Evolutionary conservation across 768 basidiomycete genomes (phyloP).

Genomic region (Albatrellus ellisii): DNA sequence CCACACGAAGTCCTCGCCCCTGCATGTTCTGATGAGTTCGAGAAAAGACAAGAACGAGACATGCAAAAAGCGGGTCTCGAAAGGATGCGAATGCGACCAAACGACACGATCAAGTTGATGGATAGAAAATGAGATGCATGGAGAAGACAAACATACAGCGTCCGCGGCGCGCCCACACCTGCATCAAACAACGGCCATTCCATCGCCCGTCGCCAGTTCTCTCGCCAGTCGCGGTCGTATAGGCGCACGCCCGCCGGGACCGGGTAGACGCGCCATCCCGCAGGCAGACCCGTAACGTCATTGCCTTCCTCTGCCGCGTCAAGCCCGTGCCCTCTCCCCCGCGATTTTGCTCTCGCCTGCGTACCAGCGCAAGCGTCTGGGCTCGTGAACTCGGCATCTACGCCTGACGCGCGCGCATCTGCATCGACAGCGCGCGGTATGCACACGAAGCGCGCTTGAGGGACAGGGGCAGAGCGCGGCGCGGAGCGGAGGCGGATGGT

Average conservation of each 20-base stretch:
- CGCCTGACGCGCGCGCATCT: slow-evolving; percentile 4
- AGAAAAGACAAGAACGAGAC: no score
- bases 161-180: not conserved
- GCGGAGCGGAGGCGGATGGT: not conserved
- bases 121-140: no score
- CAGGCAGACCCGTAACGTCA: no score
- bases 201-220: slow-evolving; percentile 11
- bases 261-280: slow-evolving; percentile 3
- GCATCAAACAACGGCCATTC: slow-evolving; percentile 5
- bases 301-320: no score
- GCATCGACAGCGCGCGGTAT: slow-evolving; percentile 2
- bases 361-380: not conserved
- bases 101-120: no score
- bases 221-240: slow-evolving; percentile 14
- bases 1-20: slow-evolving; percentile 8
- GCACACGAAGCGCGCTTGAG: no score
- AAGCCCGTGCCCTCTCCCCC: no score
- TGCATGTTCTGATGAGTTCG: not conserved
- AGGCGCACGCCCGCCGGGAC: slow-evolving; percentile 5
- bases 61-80: not conserved
- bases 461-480: no score
- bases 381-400: not conserved
- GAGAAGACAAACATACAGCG: not conserved
- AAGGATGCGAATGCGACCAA: no score
- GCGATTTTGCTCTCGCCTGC: no score